phyloP scores from a whole-genome alignment of 768 basidiomycete species.

The Naganishia vaughanmartiniae region DNA sequence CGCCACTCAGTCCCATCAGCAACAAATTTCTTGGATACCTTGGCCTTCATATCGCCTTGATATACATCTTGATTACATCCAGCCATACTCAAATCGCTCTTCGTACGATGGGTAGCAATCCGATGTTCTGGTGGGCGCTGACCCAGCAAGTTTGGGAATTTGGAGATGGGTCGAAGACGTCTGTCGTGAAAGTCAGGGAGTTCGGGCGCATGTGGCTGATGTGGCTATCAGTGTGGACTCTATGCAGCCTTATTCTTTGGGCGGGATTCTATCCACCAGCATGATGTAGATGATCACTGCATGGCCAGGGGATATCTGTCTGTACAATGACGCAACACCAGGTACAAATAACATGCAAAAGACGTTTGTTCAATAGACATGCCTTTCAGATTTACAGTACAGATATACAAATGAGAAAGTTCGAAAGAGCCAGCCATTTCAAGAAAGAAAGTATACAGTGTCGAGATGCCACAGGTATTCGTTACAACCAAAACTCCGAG shows the following conservation, averaged over 20 bases:
- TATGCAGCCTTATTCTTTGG: conserved; percentile 71
- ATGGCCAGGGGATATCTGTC: too few relatives aligned
- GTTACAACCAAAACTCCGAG: too few relatives aligned
- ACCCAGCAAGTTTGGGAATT: conserved; percentile 60
- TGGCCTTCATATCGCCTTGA: conserved; percentile 66
- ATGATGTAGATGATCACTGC: background rate
- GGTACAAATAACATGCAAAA: too few relatives aligned
- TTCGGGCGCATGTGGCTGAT: conserved; percentile 65
- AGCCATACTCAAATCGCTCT: conserved; percentile 86
- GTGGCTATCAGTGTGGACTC: conserved; percentile 79
- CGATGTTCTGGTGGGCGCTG: conserved; percentile 82
- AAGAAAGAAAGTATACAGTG: too few relatives aligned
- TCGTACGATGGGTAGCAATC: conserved; percentile 71
- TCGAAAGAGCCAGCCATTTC: too few relatives aligned
- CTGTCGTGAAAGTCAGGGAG: conserved; percentile 23
- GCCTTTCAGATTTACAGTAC: too few relatives aligned
- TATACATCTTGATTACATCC: conserved; percentile 66
- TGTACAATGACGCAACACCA: too few relatives aligned
- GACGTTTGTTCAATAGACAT: too few relatives aligned
- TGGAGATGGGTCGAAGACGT: conserved; percentile 22
- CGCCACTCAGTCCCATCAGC: background rate
- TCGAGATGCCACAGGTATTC: too few relatives aligned
- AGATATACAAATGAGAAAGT: too few relatives aligned
- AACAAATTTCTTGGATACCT: conserved; percentile 65
- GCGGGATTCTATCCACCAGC: conserved; percentile 86